Conservation (phyloP, 208 protist species). For the Wallacemonas sp. region DNA sequence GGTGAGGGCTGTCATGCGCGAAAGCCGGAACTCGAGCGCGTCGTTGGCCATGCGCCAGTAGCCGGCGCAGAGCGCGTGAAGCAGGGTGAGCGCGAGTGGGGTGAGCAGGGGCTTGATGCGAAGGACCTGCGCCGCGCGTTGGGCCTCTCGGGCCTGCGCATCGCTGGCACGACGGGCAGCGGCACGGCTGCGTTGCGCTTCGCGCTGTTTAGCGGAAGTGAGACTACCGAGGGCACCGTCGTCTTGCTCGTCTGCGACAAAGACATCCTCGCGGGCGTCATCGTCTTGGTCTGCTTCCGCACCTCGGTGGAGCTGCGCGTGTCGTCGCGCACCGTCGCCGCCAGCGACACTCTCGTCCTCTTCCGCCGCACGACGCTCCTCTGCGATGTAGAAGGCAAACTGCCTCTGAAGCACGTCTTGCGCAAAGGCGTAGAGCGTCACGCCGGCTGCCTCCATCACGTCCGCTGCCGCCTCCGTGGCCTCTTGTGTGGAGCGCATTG, state of each 20-base stretch:
- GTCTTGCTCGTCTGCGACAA: conserved; percentile 24
- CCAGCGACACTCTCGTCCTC: conserved; percentile 13
- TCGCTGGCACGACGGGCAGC: not conserved
- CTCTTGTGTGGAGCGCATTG: not conserved
- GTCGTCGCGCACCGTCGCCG: too few species aligned
- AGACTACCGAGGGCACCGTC: conserved; percentile 8
- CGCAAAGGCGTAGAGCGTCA: conserved; percentile 69
- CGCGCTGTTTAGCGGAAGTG: not conserved
- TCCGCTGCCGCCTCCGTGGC: not conserved
- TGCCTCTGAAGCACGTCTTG: conserved; percentile 90
- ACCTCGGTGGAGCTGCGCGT: not conserved
- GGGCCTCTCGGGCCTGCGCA: not conserved
- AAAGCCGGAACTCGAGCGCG: conserved; percentile 9
- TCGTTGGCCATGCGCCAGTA: conserved; percentile 30
- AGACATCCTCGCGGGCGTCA: conserved; percentile 26
- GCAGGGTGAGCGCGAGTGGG: conserved; percentile 57
- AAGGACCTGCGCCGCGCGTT: not conserved
- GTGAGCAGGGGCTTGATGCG: conserved; percentile 46
- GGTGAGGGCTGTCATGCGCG: not conserved
- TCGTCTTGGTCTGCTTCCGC: conserved; percentile 13
- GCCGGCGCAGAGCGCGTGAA: conserved; percentile 39
- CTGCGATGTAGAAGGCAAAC: conserved; percentile 61
- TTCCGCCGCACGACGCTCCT: conserved; percentile 55
- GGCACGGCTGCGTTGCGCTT: not conserved
- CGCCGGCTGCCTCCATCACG: conserved; percentile 16